Base-by-base conservation (phyloP, 129 eudicot genomes). In the Flaveria linearis region DNA sequence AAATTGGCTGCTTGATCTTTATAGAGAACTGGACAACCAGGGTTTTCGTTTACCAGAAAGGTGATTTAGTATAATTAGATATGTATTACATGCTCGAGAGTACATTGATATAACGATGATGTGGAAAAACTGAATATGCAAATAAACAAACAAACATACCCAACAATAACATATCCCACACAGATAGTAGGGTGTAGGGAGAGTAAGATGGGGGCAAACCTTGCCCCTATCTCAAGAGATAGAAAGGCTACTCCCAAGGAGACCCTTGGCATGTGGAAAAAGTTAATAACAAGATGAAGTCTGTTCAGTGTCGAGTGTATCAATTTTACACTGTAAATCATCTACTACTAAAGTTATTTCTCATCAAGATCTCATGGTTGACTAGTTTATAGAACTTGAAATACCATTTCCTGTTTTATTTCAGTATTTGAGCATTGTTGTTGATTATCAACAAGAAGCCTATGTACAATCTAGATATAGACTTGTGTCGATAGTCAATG, bases 31-130 rank as follows among this genome's bases (percentile, higher is more conserved):
- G 75, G 86, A 91, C 47, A 85, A 76, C 53, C 90, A 87, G 82
- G 94, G 92, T 49, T 81, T 95, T 72, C 85, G 53, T 78, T 82
- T 95, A 71, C 97, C 99, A 14, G 95, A 89, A 82, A 95, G 99
- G 99, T 95, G 67, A 81, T 68, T 50, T 22, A 61, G 26, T 67
- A 69, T 28, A 78, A 50, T 76, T 56, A 73, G 15, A 33, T 28
- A 12, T 65, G 9, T 43, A 16, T 55, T 49, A 75, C 71, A 75
- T 30, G 63, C 50, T 45, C 25, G 7, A 50, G 9, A 10, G 36
- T 65, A 49, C 49, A 61, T 61, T 43, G 58, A 20, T 23, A 14
- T 57, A 73, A 2, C 46, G 11, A 74, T 74, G 11, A 26, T 60
- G 33, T 9, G 61, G 25, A 75, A 42, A 47, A 46, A 30, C 2